A percentile compares a stretch with the other conserved stretches of the same genome.
phyloP scores from a whole-genome alignment of 345 rosid genomes.

The Salix caprea region DNA sequence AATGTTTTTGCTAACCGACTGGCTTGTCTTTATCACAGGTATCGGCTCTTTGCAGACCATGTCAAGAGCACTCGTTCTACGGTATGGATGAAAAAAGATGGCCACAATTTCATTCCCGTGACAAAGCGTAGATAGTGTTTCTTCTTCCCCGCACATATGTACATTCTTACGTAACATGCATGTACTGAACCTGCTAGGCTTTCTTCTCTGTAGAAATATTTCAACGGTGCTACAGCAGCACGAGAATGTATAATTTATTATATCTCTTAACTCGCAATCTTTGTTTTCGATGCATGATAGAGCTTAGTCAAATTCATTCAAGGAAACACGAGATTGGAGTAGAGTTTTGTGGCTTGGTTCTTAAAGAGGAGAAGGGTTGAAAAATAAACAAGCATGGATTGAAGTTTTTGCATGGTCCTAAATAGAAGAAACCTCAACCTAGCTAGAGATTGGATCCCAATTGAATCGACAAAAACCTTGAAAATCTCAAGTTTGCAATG shows the following conservation, averaged over 20 bases:
- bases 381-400: too few relatives aligned
- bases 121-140: slow-evolving; percentile 20
- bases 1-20: neutral
- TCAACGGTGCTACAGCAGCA: too few relatives aligned
- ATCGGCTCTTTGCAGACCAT: slow-evolving; percentile 56
- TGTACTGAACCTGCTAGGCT: neutral
- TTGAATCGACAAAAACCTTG: too few relatives aligned
- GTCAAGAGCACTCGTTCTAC: slow-evolving; percentile 74
- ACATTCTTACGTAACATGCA: neutral
- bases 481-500: too few relatives aligned
- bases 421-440: too few relatives aligned
- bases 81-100: slow-evolving; percentile 57
- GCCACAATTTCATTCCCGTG: slow-evolving; percentile 43
- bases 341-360: too few relatives aligned
- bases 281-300: neutral
- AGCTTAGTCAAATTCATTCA: neutral
- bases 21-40: slow-evolving; percentile 39
- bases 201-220: neutral
- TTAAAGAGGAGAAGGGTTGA: too few relatives aligned
- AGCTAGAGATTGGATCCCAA: too few relatives aligned
- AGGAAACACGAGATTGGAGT: too few relatives aligned
- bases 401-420: too few relatives aligned
- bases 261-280: neutral
- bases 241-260: neutral
- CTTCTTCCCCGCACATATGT: neutral